Base-by-base conservation (phyloP, 192 early-diverging fungal genomes). In the Backusella tuberculispora region DNA sequence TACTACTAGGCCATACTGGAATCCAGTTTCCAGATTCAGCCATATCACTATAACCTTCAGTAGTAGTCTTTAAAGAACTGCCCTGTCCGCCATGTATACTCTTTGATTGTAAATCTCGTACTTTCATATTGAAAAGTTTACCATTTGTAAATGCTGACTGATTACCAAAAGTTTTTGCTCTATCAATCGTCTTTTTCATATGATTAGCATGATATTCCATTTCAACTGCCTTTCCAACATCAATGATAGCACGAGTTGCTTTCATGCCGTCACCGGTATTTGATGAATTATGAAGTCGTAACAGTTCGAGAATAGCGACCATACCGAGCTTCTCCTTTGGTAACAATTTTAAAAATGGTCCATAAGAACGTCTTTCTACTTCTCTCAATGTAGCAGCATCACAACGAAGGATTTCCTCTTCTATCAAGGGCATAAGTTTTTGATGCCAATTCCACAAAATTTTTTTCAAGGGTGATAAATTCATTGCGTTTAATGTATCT, bases 241-340 rank as follows among this genome's bases (percentile, higher is more conserved):
- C 77, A 56, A 86, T 84, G 19, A 90, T 50, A 1, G 87, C 85
- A 63, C 85, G 81, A 4, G 87, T 83, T 24, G 88, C 87, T 41
- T 85, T 83, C 84, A 90, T 88, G 66, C 87, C 87, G 76, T 83
- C 86, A 47, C 74, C 78, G 43, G 80, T 79, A 4, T 83, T 80
- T n/a, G 82, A 77, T 41, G 76, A 77, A 21, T 87, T 85, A 74
- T 87, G 85, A 14, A 91, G 76, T 15, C 93, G 87, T 64, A 97
- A 56, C 2, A 95, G 77, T 76, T 95, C 94, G 9, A 94, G 77
- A 64, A 99, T 96, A 17, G 93, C 92, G 63, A 97, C 93, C 4
- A 93, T 85, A 2, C 94, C 89, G 34, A 97, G 81, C 76, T 93
- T 93, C 50, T 92, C 91, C 8, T 93, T 82, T 12, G 86, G 83